Evolutionary conservation across 2,329 filamentous ascomycete genomes (phyloP), one percentile per base, ranked within the genome.

Genomic region (Phialophora macrospora): DNA sequence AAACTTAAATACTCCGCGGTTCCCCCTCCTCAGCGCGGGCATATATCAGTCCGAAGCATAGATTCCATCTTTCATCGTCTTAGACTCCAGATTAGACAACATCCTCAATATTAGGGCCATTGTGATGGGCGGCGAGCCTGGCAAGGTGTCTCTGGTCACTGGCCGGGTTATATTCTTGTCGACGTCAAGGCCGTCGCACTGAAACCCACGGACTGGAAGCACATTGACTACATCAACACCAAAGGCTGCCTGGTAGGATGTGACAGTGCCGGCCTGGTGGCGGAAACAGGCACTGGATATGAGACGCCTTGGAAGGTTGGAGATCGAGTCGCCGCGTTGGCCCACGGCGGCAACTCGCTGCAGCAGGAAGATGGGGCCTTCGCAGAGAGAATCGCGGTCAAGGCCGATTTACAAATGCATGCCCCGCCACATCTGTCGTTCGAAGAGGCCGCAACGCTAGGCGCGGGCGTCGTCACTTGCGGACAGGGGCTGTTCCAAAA

Each of bases 181-280:
- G 85, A 84, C 71, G 82, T 80, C 6, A 77, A 78, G 14, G 78
- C 79, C 6, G 80, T 85, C 0, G 85, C 82, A 2, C 72, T 87
- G 54, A 87, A 87, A 70, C 85, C 85, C 0, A 84, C 83, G 0
- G 85, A 87, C 73, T 86, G 82, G 83, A 85, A 85, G 70, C 80
- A 82, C 66, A 72, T 84, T 55, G 76, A 77, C 4, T 62, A 24
- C 17, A 44, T 62, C 34, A 68, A 68, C 48, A 72, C 73, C 1
- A 72, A 75, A 74, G 81, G 80, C 6, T 79, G 77, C 46, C 83
- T 75, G 1, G 65, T 73, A 0, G 76, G 75, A 3, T 77, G 73
- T 60, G 76, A 77, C 62, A 77, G 73, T 60, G 73, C 75, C 14
- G 76, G 76, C 32, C 68, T 74, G n/a, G 73, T 77, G 20, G 71